phyloP scores from a whole-genome alignment of 176 grass and related monocot genomes.

The Microstegium vimineum region DNA sequence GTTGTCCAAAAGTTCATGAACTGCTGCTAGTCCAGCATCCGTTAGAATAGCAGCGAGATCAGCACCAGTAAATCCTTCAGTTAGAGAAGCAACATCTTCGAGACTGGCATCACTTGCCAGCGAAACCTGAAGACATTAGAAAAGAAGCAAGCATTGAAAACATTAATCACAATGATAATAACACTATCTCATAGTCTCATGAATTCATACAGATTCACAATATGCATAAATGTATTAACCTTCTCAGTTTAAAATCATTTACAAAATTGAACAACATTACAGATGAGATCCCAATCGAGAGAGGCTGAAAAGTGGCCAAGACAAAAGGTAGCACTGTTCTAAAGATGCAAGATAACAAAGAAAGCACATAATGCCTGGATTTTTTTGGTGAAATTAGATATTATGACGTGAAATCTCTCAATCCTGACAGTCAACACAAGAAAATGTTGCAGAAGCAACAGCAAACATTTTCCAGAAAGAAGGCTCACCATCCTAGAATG shows the following conservation, averaged over 20 bases:
- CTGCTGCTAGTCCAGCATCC: conserved; percentile 72
- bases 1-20: conserved; percentile 76
- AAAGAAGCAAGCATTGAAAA: neutral
- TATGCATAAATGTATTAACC: neutral
- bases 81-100: conserved; percentile 72
- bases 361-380: neutral
- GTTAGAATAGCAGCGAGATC: conserved; percentile 81
- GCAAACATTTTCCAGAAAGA: neutral
- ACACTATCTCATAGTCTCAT: neutral
- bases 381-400: neutral
- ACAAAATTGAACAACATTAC: neutral
- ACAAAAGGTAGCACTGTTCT: neutral
- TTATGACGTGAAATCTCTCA: no score
- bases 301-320: neutral
- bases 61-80: conserved; percentile 91
- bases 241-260: neutral
- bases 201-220: neutral
- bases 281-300: neutral
- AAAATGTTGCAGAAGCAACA: conserved; percentile 9
- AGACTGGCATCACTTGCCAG: conserved; percentile 59
- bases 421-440: neutral
- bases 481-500: conserved; percentile 68
- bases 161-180: neutral
- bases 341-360: neutral
- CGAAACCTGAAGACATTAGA: conserved; percentile 58